phyloP scores from a whole-genome alignment of 176 grass and related monocot genomes.

The Musa schizocarpa region DNA sequence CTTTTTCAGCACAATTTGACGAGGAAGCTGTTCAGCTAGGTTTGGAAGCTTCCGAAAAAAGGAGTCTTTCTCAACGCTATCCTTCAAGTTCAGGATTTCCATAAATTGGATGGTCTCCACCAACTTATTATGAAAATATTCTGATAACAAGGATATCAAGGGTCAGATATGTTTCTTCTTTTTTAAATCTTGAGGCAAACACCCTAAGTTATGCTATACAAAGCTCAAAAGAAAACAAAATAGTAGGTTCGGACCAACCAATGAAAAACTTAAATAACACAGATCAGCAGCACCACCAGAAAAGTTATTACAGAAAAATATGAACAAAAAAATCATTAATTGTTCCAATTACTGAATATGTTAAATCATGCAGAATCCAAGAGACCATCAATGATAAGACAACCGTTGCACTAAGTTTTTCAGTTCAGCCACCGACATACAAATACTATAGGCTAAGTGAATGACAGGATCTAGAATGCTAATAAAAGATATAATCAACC shows the following conservation, averaged over 20 bases:
- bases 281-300: no score
- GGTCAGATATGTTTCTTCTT: not conserved
- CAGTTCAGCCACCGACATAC: no score
- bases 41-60: conserved; percentile 97
- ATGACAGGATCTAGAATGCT: no score
- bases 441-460: no score
- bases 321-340: no score
- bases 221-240: not conserved
- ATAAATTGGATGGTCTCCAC: conserved; percentile 57
- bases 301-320: no score
- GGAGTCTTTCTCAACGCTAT: conserved; percentile 79
- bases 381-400: not conserved
- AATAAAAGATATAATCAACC: no score
- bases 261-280: no score
- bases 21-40: conserved; percentile 87
- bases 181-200: not conserved
- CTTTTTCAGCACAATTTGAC: conserved; percentile 97
- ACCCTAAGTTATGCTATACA: not conserved
- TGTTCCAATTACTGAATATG: not conserved
- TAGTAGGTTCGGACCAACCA: not conserved
- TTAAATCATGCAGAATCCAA: not conserved
- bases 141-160: not conserved
- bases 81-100: conserved; percentile 28
- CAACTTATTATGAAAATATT: conserved; percentile 92
- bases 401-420: not conserved